Conservation (phyloP, 768 basidiomycete genomes). For the Suillus discolor region DNA sequence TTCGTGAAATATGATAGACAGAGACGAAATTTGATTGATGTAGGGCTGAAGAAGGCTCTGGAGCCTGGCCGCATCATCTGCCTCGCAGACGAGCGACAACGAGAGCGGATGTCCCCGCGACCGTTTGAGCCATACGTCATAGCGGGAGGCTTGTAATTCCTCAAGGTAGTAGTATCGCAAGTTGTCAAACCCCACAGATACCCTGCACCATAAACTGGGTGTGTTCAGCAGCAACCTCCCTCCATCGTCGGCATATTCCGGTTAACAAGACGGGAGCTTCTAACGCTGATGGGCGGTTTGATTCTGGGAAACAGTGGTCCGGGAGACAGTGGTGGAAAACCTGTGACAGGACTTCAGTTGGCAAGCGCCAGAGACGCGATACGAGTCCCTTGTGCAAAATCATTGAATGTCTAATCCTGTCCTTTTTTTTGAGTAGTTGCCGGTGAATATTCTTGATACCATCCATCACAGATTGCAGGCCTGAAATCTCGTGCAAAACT, state of each 20-base stretch:
- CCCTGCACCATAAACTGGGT: neutral
- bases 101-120: neutral
- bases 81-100: neutral
- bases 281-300: neutral
- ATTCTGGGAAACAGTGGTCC: neutral
- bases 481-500: too few species aligned
- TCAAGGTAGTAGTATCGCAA: too few species aligned
- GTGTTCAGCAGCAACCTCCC: neutral
- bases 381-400: neutral
- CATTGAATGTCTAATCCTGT: neutral
- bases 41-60: neutral
- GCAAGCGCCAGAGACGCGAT: neutral
- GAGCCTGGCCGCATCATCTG: too few species aligned
- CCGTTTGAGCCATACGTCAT: neutral
- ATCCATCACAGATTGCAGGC: too few species aligned
- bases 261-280: neutral
- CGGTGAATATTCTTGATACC: too few species aligned
- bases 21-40: neutral
- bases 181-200: neutral
- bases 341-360: neutral
- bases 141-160: neutral
- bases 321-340: neutral
- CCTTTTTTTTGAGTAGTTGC: neutral
- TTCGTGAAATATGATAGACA: neutral
- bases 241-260: neutral